Conservation (phyloP, 192 early-diverging fungal species). For the Coemansia sp. region DNA sequence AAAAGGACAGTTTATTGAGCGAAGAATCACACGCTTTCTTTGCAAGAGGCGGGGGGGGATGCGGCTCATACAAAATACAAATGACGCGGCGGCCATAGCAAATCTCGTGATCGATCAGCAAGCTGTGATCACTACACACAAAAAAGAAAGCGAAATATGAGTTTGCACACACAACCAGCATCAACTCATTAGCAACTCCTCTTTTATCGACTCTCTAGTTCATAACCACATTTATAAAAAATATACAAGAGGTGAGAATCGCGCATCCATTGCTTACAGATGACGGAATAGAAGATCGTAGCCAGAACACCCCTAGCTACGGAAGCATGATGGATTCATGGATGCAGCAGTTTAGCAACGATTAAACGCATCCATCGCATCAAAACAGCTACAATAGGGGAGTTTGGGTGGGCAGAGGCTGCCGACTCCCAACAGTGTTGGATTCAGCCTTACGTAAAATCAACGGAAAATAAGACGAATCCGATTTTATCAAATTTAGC, state of each 20-base stretch:
- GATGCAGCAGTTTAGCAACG: background rate
- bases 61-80: background rate
- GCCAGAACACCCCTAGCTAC: background rate
- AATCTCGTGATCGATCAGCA: slow-evolving; percentile 2
- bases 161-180: slow-evolving; percentile 1
- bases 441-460: background rate
- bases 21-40: background rate
- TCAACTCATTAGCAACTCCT: slow-evolving; percentile 10
- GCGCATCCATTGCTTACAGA: slow-evolving; percentile 25
- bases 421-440: background rate
- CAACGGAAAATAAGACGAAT: background rate
- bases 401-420: background rate
- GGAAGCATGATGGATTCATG: background rate
- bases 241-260: slow-evolving; percentile 42
- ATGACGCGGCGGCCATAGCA: slow-evolving; percentile 1
- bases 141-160: background rate
- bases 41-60: background rate
- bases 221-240: slow-evolving; percentile 29
- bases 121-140: background rate
- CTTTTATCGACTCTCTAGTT: slow-evolving; percentile 29
- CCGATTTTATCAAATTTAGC: background rate
- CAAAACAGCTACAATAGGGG: background rate
- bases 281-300: background rate
- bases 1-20: background rate
- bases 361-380: background rate